Evolutionary conservation across 2,329 filamentous ascomycete species (phyloP).

Genomic region (Teratosphaeria viscida): DNA sequence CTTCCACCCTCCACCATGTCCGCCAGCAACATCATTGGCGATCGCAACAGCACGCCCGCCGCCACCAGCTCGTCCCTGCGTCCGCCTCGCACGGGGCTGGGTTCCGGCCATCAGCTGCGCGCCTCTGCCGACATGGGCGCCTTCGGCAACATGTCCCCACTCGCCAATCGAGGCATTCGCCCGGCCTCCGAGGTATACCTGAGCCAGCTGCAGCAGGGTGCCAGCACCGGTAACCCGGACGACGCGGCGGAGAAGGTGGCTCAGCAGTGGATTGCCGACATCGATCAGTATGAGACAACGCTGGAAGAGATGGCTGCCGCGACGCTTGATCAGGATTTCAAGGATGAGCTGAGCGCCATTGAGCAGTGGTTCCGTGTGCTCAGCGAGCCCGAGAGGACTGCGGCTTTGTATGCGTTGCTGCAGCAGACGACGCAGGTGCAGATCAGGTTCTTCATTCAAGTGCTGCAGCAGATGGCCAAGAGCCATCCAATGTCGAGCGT

Average conservation of each 20-base stretch:
- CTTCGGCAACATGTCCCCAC: constrained; percentile 54
- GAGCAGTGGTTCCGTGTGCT: constrained; percentile 99
- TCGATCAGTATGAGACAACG: constrained; percentile 98
- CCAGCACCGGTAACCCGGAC: constrained; percentile 58
- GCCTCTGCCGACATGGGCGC: constrained; percentile 93
- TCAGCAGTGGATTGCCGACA: constrained; percentile 97
- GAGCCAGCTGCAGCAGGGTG: constrained; percentile 61
- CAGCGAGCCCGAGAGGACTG: constrained; percentile 91
- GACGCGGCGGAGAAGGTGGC: constrained; percentile 88
- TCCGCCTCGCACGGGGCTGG: constrained; percentile 58
- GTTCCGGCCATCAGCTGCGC: constrained; percentile 73
- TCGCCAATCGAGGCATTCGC: constrained; percentile 68
- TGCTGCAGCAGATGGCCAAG: constrained; percentile 97
- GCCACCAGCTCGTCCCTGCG: constrained; percentile 57
- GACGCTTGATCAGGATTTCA: constrained; percentile 98
- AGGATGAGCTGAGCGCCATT: constrained; percentile 96
- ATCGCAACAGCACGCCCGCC: constrained; percentile 96
- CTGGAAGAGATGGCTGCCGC: constrained; percentile 98
- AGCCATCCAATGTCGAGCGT: constrained; percentile 95
- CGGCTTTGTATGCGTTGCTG: constrained; percentile 84
- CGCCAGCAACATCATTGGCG: constrained; percentile 43
- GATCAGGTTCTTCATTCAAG: constrained; percentile 98
- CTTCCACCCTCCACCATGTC: constrained; percentile 29
- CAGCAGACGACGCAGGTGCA: constrained; percentile 99
- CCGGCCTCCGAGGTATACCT: constrained; percentile 91